Conservation (phyloP, 2,329 filamentous ascomycete species). For the Talaromyces sp. region DNA sequence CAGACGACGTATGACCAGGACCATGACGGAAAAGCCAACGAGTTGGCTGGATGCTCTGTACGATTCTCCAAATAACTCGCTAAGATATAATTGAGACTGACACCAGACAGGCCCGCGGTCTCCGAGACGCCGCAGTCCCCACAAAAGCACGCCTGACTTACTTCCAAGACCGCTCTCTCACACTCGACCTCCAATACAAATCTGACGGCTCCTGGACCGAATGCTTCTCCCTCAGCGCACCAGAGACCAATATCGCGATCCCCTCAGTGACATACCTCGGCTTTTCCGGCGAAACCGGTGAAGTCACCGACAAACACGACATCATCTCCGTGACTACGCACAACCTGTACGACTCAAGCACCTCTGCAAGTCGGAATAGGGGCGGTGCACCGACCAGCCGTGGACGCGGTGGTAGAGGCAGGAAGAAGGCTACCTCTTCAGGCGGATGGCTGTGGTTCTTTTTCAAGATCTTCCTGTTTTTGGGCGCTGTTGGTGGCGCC, state of each 20-base stretch:
- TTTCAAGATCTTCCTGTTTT: conserved; percentile 77
- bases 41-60: conserved; percentile 88
- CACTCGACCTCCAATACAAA: conserved; percentile 93
- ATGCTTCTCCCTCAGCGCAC: conserved; percentile 72
- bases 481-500: conserved; percentile 64
- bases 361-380: conserved; percentile 26
- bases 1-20: conserved; percentile 85
- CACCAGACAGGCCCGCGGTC: conserved; percentile 65
- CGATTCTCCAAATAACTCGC: conserved; percentile 23
- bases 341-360: conserved; percentile 70
- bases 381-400: conserved; percentile 22
- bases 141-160: conserved; percentile 89
- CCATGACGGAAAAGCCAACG: conserved; percentile 89
- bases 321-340: conserved; percentile 81
- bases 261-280: conserved; percentile 67
- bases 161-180: conserved; percentile 91
- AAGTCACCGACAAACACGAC: conserved; percentile 96
- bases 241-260: conserved; percentile 67
- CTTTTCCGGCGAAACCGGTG: conserved; percentile 76
- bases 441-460: conserved; percentile 68
- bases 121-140: conserved; percentile 73
- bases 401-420: conserved; percentile 23
- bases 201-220: conserved; percentile 78
- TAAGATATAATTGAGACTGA: neutral
- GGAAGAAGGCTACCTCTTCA: conserved; percentile 22